Conservation (phyloP, 345 rosid genomes). For the Abelmoschus esculentus region DNA sequence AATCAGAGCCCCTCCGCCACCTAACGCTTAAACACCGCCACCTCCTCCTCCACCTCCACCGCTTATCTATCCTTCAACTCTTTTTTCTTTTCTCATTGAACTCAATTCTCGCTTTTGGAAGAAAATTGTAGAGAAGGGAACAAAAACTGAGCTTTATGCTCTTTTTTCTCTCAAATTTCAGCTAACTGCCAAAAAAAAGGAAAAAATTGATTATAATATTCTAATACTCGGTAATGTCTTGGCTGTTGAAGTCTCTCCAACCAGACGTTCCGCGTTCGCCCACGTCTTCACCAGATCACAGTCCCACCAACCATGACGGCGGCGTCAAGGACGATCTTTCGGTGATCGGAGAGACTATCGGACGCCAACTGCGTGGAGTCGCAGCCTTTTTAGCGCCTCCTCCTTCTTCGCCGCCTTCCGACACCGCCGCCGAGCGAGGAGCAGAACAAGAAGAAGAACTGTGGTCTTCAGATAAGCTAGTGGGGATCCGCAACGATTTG, state of each 20-base stretch:
- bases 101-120: background rate
- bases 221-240: slow-evolving; percentile 35
- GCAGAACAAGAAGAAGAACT: background rate
- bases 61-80: background rate
- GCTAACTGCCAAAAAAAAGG: background rate
- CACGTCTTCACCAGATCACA: slow-evolving; percentile 9
- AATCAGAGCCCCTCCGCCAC: background rate
- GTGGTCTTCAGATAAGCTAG: too few species aligned
- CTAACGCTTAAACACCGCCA: background rate
- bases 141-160: background rate
- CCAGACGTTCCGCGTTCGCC: slow-evolving; percentile 24
- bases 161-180: background rate
- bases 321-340: slow-evolving; percentile 37
- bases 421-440: background rate
- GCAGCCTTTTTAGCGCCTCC: slow-evolving; percentile 61
- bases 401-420: slow-evolving; percentile 12
- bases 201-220: background rate
- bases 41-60: background rate
- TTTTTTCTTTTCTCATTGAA: background rate
- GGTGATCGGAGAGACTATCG: slow-evolving; percentile 33
- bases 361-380: slow-evolving; percentile 53
- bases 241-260: slow-evolving; percentile 47
- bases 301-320: slow-evolving; percentile 4
- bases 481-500: slow-evolving; percentile 27
- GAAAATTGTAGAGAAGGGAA: background rate